Evolutionary conservation across 129 eudicot species (phyloP).

Genomic region (Lonicera japonica): DNA sequence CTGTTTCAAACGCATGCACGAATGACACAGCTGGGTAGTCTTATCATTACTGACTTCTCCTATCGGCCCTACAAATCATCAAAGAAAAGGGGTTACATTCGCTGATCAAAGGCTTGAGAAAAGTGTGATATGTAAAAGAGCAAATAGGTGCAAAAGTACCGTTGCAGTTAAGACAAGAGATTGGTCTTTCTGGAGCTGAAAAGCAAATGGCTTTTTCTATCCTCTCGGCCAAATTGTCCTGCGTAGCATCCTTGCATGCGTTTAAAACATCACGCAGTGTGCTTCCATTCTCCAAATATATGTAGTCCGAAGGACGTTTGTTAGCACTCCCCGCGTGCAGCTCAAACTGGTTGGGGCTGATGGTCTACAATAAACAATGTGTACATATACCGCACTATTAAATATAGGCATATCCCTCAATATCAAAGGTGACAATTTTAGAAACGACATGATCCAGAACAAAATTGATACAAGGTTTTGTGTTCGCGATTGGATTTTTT

Average conservation of each 20-base stretch:
- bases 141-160: not conserved
- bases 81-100: slow-evolving; percentile 6
- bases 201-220: slow-evolving; percentile 46
- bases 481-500: too few relatives aligned
- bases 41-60: slow-evolving; percentile 40
- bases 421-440: too few relatives aligned
- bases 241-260: slow-evolving; percentile 45
- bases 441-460: too few relatives aligned
- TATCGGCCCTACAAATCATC: slow-evolving; percentile 33
- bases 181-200: slow-evolving; percentile 12
- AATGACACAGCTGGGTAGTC: slow-evolving; percentile 38
- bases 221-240: slow-evolving; percentile 33
- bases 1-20: slow-evolving; percentile 35
- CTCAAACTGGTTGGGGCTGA: slow-evolving; percentile 73
- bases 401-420: too few relatives aligned
- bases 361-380: slow-evolving; percentile 30
- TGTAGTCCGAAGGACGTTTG: slow-evolving; percentile 84
- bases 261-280: slow-evolving; percentile 66
- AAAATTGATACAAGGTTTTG: too few relatives aligned
- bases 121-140: not conserved
- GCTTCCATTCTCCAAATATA: slow-evolving; percentile 68
- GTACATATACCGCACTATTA: too few relatives aligned
- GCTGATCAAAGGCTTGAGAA: not conserved
- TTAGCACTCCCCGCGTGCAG: slow-evolving; percentile 83
- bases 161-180: not conserved